These are phyloP conservation scores for Camellia sinensis DNA, from an alignment of 148 eudicot genomes.

Conservation along the genomic window DNA sequence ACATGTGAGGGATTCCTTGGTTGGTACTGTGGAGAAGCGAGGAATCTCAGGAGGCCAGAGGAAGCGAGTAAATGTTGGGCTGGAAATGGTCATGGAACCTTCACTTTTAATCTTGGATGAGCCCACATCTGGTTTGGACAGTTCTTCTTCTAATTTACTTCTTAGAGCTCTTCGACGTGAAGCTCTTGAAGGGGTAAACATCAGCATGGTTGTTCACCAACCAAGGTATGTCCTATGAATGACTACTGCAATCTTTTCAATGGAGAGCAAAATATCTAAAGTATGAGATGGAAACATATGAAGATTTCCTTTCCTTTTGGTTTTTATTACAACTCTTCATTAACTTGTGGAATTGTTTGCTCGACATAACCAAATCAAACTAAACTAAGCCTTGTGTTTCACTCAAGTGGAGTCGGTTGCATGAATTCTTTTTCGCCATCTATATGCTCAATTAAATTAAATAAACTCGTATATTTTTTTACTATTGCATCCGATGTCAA, in stretches of 20 bases:
- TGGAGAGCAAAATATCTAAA: neutral
- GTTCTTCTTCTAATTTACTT: conserved; percentile 86
- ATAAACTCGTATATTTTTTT: too few species aligned
- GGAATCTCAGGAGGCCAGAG: conserved; percentile 96
- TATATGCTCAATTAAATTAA: too few species aligned
- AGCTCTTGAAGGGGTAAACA: conserved; percentile 94
- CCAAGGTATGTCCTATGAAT: conserved; percentile 56
- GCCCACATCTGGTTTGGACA: conserved; percentile 96
- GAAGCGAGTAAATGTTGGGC: conserved; percentile 87
- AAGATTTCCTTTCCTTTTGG: neutral
- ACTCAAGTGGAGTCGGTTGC: too few species aligned
- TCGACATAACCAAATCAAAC: neutral
- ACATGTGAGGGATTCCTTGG: conserved; percentile 76
- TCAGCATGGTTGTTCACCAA: conserved; percentile 93
- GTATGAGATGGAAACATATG: neutral
- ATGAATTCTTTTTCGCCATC: too few species aligned
- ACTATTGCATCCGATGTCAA: too few species aligned
- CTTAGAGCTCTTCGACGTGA: conserved; percentile 87
- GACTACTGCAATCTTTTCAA: neutral
- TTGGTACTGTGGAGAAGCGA: conserved; percentile 87
- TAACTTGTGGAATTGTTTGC: neutral
- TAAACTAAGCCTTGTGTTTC: too few species aligned
- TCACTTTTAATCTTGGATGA: conserved; percentile 87
- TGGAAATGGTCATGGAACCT: conserved; percentile 98
- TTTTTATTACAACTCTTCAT: neutral